Base-by-base conservation (phyloP, 306 rosid species). In the Hylodesmum podocarpum region DNA sequence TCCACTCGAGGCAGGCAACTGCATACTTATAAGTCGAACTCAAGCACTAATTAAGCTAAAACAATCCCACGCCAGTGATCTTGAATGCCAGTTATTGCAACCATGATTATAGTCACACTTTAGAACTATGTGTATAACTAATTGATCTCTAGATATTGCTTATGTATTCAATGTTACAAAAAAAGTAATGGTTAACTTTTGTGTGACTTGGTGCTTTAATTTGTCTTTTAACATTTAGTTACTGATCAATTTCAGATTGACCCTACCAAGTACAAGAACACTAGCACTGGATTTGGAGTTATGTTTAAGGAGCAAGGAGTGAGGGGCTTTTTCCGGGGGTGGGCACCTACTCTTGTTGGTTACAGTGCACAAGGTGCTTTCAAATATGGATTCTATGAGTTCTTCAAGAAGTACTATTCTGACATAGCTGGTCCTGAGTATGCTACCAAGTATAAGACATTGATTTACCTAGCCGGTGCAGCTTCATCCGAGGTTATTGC, bases 341-440 rank as follows among this genome's bases (percentile, higher is more conserved):
- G 98, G 98, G 97, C 83, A 37, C 98, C 98, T 10, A 95, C 98
- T 44, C 78, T 87, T 57, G 75, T 92, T 5, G 98, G 98, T 70
- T 92, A 95, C 77, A 88, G 97, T 72, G 98, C 97, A 57, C 98
- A 95, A 73, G 97, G 98, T 83, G 98, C 97, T 61, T 90, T 95
- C 90, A 95, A 95, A 88, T 92, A 81, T 77, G 98, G 98, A 21
- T 80, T 92, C 53, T 95, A 95, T 51, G 98, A 95, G 70, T 89
- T 50, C 68, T 92, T 92, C 72, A 95, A 95, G 91, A 95, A 95
- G 87, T 88, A 87, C 83, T 92, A 92, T 84, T 90, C 97, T 39
- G 98, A 95, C 76, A 77, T 89, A 84, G 97, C 88, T 58, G 98
- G 98, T 3, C 93, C 97, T 15, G 97, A 92, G 83, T 85, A 80